Conservation (phyloP, 2,329 filamentous ascomycete genomes). For the Fusarium hainanense region DNA sequence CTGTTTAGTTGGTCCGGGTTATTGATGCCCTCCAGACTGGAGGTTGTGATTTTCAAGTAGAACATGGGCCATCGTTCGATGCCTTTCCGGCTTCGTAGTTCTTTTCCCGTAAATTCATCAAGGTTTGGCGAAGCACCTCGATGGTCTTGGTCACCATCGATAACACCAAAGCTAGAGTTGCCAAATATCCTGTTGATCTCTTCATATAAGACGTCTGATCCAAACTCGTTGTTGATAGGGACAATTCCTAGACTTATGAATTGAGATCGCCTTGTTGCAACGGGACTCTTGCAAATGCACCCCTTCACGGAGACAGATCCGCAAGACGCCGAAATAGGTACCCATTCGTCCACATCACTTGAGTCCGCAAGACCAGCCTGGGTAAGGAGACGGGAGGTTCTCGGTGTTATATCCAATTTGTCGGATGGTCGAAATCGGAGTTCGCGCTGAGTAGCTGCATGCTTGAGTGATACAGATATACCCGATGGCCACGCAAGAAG, state of each 20-base stretch:
- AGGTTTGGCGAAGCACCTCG: constrained; percentile 50
- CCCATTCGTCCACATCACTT: constrained; percentile 69
- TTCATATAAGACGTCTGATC: constrained; percentile 76
- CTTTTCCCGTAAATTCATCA: constrained; percentile 61
- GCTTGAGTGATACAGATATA: constrained; percentile 68
- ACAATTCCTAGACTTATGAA: constrained; percentile 83
- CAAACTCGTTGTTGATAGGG: constrained; percentile 67
- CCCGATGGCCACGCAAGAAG: constrained; percentile 75
- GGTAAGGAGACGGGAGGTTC: constrained; percentile 64
- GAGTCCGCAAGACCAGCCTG: constrained; percentile 73
- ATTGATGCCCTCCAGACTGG: constrained; percentile 47
- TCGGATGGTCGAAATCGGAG: constrained; percentile 51
- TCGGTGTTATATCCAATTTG: constrained; percentile 32
- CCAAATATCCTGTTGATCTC: constrained; percentile 82
- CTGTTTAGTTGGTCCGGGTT: constrained; percentile 56
- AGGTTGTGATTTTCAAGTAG: constrained; percentile 72
- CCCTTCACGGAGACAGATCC: constrained; percentile 72
- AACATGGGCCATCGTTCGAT: constrained; percentile 92
- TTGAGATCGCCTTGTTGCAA: constrained; percentile 77
- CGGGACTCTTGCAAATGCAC: constrained; percentile 76
- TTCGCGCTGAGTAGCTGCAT: constrained; percentile 55
- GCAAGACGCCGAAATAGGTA: constrained; percentile 74
- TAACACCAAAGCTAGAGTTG: constrained; percentile 78
- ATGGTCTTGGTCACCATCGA: constrained; percentile 60
- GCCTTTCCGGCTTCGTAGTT: constrained; percentile 65